Evolutionary conservation across 1,139 yeast genomes (phyloP).

Genomic region (Blastobotrys apis): DNA sequence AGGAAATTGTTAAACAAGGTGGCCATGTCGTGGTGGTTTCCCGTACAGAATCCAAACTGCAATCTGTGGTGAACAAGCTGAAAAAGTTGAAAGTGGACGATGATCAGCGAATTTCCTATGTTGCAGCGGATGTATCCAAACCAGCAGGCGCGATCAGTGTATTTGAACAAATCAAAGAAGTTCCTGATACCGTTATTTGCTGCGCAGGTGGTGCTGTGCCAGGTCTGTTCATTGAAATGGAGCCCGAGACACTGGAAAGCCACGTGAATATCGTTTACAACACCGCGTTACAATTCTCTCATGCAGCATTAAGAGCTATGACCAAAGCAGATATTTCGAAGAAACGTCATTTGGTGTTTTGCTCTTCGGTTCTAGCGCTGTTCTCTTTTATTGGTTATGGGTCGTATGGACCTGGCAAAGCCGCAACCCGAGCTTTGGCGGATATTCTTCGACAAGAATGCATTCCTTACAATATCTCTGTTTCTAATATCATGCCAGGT

Average conservation of each 20-base stretch:
- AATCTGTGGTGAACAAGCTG: conserved; percentile 47
- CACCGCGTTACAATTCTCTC: conserved; percentile 69
- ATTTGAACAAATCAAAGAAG: conserved; percentile 33
- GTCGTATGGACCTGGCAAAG: conserved; percentile 86
- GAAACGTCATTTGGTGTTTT: conserved; percentile 60
- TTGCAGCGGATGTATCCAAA: conserved; percentile 63
- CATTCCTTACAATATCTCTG: conserved; percentile 53
- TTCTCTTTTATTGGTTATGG: conserved; percentile 89
- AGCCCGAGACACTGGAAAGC: conserved; percentile 50
- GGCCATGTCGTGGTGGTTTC: conserved; percentile 73
- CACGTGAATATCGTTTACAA: conserved; percentile 70
- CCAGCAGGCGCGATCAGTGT: conserved; percentile 49
- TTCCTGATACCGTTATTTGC: conserved; percentile 71
- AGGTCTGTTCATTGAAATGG: conserved; percentile 67
- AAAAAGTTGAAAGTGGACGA: conserved; percentile 28
- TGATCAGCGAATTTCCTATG: conserved; percentile 42
- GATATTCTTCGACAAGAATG: conserved; percentile 81
- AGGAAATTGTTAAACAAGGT: conserved; percentile 49
- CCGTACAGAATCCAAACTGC: conserved; percentile 58
- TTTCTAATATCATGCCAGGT: conserved; percentile 71
- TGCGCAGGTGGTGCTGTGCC: conserved; percentile 89
- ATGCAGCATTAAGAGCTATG: conserved; percentile 50
- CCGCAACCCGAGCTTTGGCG: conserved; percentile 72
- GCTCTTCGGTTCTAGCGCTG: conserved; percentile 78
- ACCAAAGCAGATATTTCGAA: conserved; percentile 17